Percentiles rank a stretch among this genome's conserved stretches.
Conservation (phyloP, 169 alveolate genomes). For the Pseudocohnilembus persalinus region DNA sequence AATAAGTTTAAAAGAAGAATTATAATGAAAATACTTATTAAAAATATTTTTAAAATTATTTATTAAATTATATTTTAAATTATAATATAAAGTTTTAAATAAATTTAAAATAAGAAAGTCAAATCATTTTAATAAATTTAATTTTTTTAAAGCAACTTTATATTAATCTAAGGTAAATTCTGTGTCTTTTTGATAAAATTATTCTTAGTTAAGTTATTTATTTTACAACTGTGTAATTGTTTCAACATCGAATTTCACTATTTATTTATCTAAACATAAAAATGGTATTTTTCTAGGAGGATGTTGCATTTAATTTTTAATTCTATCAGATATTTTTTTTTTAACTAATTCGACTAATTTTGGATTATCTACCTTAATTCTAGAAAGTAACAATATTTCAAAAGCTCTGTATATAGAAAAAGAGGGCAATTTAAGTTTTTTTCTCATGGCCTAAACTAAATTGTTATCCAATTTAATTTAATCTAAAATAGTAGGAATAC, state of each 20-base stretch:
- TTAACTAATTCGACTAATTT: neutral
- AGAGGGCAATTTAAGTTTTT: neutral
- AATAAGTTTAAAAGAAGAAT: no score
- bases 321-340: neutral
- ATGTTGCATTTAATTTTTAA: no score
- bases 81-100: no score
- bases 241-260: neutral
- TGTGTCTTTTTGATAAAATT: neutral
- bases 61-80: no score
- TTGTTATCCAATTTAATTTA: neutral
- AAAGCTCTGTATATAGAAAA: neutral
- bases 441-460: no score
- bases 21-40: no score
- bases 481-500: neutral
- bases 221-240: neutral
- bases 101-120: no score
- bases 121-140: no score
- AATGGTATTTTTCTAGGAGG: neutral
- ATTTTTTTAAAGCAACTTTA: neutral
- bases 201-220: neutral
- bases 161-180: neutral
- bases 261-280: neutral
- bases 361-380: neutral
- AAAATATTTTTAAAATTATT: no score
- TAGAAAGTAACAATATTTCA: neutral